These are phyloP conservation scores for Saccharomycopsis fibuligera DNA, from an alignment of 805 yeast species.

Conservation along the genomic window DNA sequence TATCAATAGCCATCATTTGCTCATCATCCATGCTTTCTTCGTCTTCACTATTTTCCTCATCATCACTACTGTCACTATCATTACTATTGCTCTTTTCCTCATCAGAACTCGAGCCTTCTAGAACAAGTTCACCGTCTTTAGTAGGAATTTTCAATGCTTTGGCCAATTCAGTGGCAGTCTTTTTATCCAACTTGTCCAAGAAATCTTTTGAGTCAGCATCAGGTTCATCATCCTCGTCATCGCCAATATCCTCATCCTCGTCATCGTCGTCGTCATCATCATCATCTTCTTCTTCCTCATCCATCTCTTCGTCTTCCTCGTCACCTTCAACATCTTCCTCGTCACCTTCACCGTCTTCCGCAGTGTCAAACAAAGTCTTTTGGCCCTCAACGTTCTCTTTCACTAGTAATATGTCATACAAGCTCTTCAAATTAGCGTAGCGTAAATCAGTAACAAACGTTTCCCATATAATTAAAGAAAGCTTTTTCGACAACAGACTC, in stretches of 20 bases:
- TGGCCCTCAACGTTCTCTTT: constrained; percentile 83
- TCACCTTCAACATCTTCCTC: constrained; percentile 37
- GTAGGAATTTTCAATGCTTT: constrained; percentile 19
- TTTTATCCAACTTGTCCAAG: constrained; percentile 18
- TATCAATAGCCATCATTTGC: constrained; percentile 92
- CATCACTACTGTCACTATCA: constrained; percentile 34
- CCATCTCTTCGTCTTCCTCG: constrained; percentile 29
- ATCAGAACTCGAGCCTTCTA: constrained; percentile 32
- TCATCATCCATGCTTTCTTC: constrained; percentile 39
- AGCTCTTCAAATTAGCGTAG: constrained; percentile 37
- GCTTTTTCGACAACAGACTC: constrained; percentile 49
- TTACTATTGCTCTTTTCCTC: constrained; percentile 50
- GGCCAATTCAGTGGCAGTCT: constrained; percentile 19
- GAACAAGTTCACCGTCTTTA: not conserved
- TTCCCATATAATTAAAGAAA: constrained; percentile 52
- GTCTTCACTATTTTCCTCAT: constrained; percentile 31
- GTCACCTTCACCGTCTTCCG: constrained; percentile 42
- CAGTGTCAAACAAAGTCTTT: constrained; percentile 63
- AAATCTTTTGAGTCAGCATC: constrained; percentile 22
- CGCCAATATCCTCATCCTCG: constrained; percentile 23
- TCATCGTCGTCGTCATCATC: constrained; percentile 23
- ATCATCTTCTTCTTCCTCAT: constrained; percentile 21
- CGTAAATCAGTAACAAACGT: constrained; percentile 44
- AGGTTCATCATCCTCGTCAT: constrained; percentile 23
- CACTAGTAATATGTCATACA: constrained; percentile 51